Evolutionary conservation across 345 rosid species (phyloP).

Genomic region (thale cress (Arabidopsis thaliana)): DNA sequence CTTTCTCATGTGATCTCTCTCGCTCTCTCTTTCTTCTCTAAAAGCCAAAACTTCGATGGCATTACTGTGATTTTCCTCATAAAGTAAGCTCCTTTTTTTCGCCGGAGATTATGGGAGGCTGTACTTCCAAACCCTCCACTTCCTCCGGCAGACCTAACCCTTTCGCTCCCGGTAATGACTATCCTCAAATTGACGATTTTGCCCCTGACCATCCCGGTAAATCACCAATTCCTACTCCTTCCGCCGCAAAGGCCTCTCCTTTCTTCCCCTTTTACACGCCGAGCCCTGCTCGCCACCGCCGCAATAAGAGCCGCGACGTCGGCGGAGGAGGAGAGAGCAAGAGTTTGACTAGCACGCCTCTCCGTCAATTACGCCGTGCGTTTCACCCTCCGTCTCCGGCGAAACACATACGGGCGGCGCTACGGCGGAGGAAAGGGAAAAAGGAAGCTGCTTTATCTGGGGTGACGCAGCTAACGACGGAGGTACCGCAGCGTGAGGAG

Average conservation of each 20-base stretch:
- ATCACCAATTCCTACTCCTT: slow-evolving; percentile 31
- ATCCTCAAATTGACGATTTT: slow-evolving; percentile 40
- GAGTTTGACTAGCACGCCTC: slow-evolving; percentile 63
- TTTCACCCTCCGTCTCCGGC: slow-evolving; percentile 95
- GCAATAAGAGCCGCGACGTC: slow-evolving; percentile 49
- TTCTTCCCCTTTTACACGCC: slow-evolving; percentile 66
- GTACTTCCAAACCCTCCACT: slow-evolving; percentile 71
- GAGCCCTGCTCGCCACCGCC: slow-evolving; percentile 63
- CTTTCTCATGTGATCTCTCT: slow-evolving; percentile 25
- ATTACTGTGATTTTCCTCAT: not conserved
- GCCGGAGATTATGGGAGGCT: slow-evolving; percentile 66
- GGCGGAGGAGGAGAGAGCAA: slow-evolving; percentile 25
- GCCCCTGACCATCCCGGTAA: slow-evolving; percentile 33
- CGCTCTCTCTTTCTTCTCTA: not conserved
- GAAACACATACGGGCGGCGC: slow-evolving; percentile 78
- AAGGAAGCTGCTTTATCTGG: slow-evolving; percentile 43
- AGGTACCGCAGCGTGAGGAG: slow-evolving; percentile 50
- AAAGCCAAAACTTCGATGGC: slow-evolving; percentile 21
- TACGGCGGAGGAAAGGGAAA: slow-evolving; percentile 53
- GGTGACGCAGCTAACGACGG: slow-evolving; percentile 39
- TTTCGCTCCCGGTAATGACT: slow-evolving; percentile 55
- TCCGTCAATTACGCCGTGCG: slow-evolving; percentile 62
- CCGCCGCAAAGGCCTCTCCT: slow-evolving; percentile 52
- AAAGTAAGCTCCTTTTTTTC: not conserved
- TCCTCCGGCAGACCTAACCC: slow-evolving; percentile 61